These are phyloP conservation scores for Panicum miliaceum DNA, from an alignment of 176 grass and related monocot genomes.

Conservation along the genomic window DNA sequence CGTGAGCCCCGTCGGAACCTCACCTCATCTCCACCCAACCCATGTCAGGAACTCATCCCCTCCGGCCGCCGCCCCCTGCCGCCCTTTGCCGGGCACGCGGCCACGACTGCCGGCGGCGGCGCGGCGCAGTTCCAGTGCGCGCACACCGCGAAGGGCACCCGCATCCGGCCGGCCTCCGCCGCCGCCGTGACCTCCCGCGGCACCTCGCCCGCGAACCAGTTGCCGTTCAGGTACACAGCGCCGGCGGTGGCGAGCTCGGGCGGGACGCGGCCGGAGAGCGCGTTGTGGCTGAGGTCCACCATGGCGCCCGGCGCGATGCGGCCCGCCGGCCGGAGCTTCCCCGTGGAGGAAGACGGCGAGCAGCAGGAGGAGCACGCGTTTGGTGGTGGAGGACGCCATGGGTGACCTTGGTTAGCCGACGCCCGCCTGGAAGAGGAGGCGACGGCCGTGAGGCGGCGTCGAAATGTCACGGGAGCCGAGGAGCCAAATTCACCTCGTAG, in stretches of 20 bases:
- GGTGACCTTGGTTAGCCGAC: neutral
- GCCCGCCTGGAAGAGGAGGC: too few relatives aligned
- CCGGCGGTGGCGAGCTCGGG: slow-evolving; percentile 54
- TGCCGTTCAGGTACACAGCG: slow-evolving; percentile 72
- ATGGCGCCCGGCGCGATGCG: neutral
- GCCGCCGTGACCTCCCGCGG: slow-evolving; percentile 55
- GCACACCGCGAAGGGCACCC: slow-evolving; percentile 69
- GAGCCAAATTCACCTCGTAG: too few relatives aligned
- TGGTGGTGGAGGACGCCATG: slow-evolving; percentile 34
- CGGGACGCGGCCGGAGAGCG: slow-evolving; percentile 57
- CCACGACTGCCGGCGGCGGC: slow-evolving; percentile 46
- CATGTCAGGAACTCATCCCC: too few relatives aligned
- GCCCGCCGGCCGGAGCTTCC: neutral
- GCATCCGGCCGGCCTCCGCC: slow-evolving; percentile 57
- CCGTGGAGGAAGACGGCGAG: neutral
- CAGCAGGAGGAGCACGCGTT: neutral
- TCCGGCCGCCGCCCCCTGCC: slow-evolving; percentile 37
- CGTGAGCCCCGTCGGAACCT: slow-evolving; percentile 42
- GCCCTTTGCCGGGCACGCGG: slow-evolving; percentile 63
- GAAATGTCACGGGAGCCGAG: too few relatives aligned
- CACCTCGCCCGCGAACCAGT: slow-evolving; percentile 57
- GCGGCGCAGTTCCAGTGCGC: slow-evolving; percentile 71
- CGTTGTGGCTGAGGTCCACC: slow-evolving; percentile 69
- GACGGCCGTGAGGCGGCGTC: too few relatives aligned
- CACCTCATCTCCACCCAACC: too few relatives aligned